Conservation (phyloP, 2,329 filamentous ascomycete species). For the Aspergillus proliferans region DNA sequence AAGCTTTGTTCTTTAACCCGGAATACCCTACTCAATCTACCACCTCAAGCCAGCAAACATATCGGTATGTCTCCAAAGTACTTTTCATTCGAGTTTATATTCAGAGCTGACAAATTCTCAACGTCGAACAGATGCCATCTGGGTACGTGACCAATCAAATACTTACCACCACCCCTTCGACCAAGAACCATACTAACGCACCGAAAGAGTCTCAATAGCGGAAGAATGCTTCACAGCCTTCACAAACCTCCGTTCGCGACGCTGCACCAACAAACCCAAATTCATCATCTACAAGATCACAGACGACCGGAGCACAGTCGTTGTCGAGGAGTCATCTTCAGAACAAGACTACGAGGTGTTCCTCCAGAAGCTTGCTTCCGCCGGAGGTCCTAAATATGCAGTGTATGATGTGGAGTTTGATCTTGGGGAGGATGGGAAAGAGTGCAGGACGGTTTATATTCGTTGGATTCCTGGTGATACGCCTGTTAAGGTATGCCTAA, state of each 20-base stretch:
- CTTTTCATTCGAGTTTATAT: neutral
- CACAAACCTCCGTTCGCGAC: constrained; percentile 2
- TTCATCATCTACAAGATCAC: constrained; percentile 11
- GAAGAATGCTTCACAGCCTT: constrained; percentile 1
- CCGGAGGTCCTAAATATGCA: constrained; percentile 9
- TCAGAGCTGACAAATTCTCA: neutral
- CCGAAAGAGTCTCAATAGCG: neutral
- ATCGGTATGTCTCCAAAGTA: neutral
- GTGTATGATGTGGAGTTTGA: constrained; percentile 14
- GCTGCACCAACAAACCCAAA: constrained; percentile 1
- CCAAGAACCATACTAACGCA: neutral
- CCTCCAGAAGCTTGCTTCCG: constrained; percentile 3
- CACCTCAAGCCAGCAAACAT: neutral
- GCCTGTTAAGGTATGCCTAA: neutral
- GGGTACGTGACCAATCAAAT: neutral
- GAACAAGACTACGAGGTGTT: constrained; percentile 10
- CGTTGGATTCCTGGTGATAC: constrained; percentile 10
- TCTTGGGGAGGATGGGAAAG: constrained; percentile 5
- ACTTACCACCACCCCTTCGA: neutral
- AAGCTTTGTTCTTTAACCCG: neutral
- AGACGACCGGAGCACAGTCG: constrained; percentile 4
- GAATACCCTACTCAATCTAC: neutral
- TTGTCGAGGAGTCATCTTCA: constrained; percentile 5
- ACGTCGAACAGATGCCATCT: neutral
- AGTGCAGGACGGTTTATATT: constrained; percentile 8